Percentiles rank a stretch among this genome's conserved stretches.
These are phyloP conservation scores for Lagerstroemia speciosa DNA, from an alignment of 345 rosid species.

Conservation along the genomic window DNA sequence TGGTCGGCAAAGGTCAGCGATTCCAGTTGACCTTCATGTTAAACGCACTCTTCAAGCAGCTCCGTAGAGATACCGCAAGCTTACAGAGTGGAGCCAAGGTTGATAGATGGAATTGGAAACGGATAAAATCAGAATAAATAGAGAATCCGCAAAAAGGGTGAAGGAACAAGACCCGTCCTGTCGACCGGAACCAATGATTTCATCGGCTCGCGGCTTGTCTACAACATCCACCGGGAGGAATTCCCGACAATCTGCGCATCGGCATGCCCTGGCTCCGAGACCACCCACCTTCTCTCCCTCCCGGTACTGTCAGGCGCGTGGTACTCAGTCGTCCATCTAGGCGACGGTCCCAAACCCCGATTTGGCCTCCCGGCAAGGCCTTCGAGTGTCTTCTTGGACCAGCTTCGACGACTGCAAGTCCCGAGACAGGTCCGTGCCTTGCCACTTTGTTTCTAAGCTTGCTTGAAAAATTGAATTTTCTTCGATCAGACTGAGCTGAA, in stretches of 20 bases:
- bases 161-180: slow-evolving; percentile 32
- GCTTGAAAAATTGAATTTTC: no score
- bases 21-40: no score
- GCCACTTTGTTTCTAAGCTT: neutral
- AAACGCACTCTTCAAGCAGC: no score
- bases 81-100: no score
- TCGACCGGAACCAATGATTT: slow-evolving; percentile 83
- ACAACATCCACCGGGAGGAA: slow-evolving; percentile 36
- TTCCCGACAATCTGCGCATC: slow-evolving; percentile 57
- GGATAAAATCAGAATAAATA: neutral
- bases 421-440: slow-evolving; percentile 26
- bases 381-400: slow-evolving; percentile 72
- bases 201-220: slow-evolving; percentile 69
- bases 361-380: slow-evolving; percentile 38
- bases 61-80: no score
- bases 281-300: slow-evolving; percentile 39
- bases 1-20: no score
- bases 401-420: slow-evolving; percentile 64
- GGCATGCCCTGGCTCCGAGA: slow-evolving; percentile 50
- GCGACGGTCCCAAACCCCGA: slow-evolving; percentile 65
- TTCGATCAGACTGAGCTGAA: neutral
- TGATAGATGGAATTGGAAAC: no score
- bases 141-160: neutral
- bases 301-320: slow-evolving; percentile 49
- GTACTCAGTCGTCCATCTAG: slow-evolving; percentile 69